Evolutionary conservation across 1,284 basidiomycete species (phyloP).

Genomic region (Flammula alnicola): DNA sequence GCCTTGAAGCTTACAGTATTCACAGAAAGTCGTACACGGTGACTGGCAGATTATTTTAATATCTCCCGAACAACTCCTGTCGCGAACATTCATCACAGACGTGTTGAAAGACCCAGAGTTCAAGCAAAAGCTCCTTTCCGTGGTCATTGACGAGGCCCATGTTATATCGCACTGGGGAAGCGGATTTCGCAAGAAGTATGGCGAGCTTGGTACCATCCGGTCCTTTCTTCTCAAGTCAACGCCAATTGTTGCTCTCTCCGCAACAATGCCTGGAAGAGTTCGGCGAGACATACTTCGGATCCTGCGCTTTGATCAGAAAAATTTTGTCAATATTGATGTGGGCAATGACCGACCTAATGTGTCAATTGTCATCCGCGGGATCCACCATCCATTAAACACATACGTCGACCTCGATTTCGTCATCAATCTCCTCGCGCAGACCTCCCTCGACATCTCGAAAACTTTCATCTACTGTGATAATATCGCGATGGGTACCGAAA

Average conservation of each 20-base stretch:
- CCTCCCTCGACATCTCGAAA: conserved; percentile 20
- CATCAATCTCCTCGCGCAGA: conserved; percentile 2
- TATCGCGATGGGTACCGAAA: conserved; percentile 26
- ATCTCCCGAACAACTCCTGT: conserved; percentile 45
- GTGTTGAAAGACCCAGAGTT: conserved; percentile 38
- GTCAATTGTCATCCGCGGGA: conserved; percentile 41
- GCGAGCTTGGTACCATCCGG: conserved; percentile 36
- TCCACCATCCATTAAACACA: conserved; percentile 40
- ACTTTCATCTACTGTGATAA: conserved; percentile 36
- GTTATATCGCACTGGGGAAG: conserved; percentile 45
- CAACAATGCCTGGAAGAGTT: conserved; percentile 39
- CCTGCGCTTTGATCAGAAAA: conserved; percentile 32
- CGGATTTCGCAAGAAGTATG: conserved; percentile 45
- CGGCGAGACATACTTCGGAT: conserved; percentile 35
- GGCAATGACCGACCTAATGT: conserved; percentile 47
- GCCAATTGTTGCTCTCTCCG: conserved; percentile 43
- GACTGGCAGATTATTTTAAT: conserved; percentile 40
- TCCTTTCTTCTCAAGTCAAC: conserved; percentile 38
- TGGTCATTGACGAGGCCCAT: conserved; percentile 46
- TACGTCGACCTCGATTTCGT: conserved; percentile 43
- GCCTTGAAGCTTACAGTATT: not conserved
- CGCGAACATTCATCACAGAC: conserved; percentile 33
- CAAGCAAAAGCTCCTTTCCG: conserved; percentile 27
- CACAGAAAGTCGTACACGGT: not conserved
- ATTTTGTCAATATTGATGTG: conserved; percentile 27